Conservation (phyloP, 495 filamentous ascomycete species). For the Penicillium argentinense region DNA sequence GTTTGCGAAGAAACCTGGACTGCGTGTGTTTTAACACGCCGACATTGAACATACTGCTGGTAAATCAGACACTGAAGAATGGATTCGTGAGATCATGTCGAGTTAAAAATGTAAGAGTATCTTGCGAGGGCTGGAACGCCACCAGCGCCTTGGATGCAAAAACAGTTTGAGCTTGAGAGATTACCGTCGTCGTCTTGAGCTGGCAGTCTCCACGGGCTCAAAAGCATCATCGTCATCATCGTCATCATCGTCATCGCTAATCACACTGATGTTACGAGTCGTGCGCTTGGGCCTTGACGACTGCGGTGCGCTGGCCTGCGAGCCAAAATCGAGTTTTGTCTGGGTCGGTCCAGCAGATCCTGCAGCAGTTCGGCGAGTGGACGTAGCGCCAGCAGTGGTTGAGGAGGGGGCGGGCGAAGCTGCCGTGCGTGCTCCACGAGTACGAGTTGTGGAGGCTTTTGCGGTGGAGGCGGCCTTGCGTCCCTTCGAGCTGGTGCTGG, state of each 20-base stretch:
- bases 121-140: no score
- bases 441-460: constrained; percentile 29
- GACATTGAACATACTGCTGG: no score
- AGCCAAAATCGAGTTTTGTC: constrained; percentile 70
- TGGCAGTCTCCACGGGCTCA: constrained; percentile 52
- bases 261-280: constrained; percentile 38
- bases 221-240: constrained; percentile 85
- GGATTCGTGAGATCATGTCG: not conserved
- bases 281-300: constrained; percentile 45
- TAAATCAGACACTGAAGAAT: not conserved
- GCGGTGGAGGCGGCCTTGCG: constrained; percentile 24
- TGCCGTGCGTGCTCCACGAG: constrained; percentile 32
- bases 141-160: not conserved
- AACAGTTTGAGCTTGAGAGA: not conserved
- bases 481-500: constrained; percentile 29
- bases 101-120: no score
- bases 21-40: no score
- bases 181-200: not conserved
- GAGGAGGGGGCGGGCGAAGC: constrained; percentile 47
- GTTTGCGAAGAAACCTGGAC: no score
- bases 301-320: constrained; percentile 45
- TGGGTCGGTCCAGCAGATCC: constrained; percentile 50
- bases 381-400: constrained; percentile 38
- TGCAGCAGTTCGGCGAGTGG: constrained; percentile 29
- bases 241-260: constrained; percentile 61